Evolutionary conservation across 176 grass and related monocot genomes (phyloP).

Genomic region (Elymus sibiricus): DNA sequence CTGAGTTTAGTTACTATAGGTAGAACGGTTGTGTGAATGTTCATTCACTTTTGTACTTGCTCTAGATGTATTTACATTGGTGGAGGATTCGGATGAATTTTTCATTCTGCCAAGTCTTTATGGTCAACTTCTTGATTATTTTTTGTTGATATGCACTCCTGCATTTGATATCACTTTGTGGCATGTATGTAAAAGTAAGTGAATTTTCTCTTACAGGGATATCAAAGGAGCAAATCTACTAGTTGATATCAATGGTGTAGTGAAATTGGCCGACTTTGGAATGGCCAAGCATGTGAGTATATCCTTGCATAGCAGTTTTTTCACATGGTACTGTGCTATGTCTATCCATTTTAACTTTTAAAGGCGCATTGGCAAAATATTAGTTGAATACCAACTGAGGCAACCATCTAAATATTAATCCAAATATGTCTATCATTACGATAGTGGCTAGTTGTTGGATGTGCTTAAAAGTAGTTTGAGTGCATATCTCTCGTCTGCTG

Average conservation of each 20-base stretch:
- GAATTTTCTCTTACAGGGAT: constrained; percentile 58
- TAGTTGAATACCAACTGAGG: not conserved
- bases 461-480: not conserved
- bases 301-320: constrained; percentile 9
- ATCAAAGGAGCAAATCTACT: constrained; percentile 98
- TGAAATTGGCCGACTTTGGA: constrained; percentile 96
- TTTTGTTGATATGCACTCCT: constrained; percentile 9
- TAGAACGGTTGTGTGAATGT: not conserved
- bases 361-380: not conserved
- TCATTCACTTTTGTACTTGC: not conserved
- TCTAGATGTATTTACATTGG: not conserved
- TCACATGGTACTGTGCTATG: constrained; percentile 3
- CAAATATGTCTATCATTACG: not conserved
- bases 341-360: constrained; percentile 7
- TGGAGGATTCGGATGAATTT: not conserved
- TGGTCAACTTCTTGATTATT: not conserved
- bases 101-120: not conserved
- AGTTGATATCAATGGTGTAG: constrained; percentile 80
- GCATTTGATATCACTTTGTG: not conserved
- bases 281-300: constrained; percentile 92
- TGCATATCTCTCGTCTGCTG: not conserved
- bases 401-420: not conserved
- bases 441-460: not conserved
- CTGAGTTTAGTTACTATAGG: not conserved
- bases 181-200: constrained; percentile 15